phyloP scores from a whole-genome alignment of 73 alveolate species.

The Paramecium caudatum region DNA sequence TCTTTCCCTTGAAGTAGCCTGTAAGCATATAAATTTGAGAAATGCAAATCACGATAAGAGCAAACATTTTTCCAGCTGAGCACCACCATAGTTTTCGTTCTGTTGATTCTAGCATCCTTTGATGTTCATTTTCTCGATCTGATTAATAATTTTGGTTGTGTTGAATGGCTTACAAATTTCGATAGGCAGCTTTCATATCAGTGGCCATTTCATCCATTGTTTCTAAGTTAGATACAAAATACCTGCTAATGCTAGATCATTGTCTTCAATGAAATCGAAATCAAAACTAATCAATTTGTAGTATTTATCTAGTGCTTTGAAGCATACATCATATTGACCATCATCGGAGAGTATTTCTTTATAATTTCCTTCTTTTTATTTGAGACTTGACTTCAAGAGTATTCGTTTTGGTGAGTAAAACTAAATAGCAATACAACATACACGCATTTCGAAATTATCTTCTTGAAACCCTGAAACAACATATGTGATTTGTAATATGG shows the following conservation, averaged over 20 bases:
- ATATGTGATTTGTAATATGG: not conserved
- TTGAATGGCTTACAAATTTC: not conserved
- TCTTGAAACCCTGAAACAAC: slow-evolving; percentile 30
- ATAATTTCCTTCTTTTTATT: not conserved
- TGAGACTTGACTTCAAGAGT: not conserved
- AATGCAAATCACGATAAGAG: not conserved
- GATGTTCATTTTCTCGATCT: not conserved
- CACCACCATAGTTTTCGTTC: slow-evolving; percentile 1
- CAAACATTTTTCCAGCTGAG: slow-evolving; percentile 10
- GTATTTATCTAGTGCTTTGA: not conserved
- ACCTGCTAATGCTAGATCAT: slow-evolving; percentile 15
- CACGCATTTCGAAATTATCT: not conserved
- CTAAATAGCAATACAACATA: not conserved
- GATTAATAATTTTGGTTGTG: not conserved
- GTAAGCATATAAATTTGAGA: slow-evolving; percentile 62
- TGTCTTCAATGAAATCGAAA: not conserved
- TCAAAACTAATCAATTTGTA: slow-evolving; percentile 23
- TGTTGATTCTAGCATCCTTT: not conserved
- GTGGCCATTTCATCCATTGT: not conserved
- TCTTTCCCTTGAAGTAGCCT: slow-evolving; percentile 40
- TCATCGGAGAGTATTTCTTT: not conserved
- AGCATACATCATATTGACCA: not conserved
- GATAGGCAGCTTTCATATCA: not conserved
- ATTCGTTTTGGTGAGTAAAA: not conserved
- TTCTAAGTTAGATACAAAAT: not conserved